Evolutionary conservation across 805 yeast species (phyloP).

Genomic region (Sugiyamaella smithiae): DNA sequence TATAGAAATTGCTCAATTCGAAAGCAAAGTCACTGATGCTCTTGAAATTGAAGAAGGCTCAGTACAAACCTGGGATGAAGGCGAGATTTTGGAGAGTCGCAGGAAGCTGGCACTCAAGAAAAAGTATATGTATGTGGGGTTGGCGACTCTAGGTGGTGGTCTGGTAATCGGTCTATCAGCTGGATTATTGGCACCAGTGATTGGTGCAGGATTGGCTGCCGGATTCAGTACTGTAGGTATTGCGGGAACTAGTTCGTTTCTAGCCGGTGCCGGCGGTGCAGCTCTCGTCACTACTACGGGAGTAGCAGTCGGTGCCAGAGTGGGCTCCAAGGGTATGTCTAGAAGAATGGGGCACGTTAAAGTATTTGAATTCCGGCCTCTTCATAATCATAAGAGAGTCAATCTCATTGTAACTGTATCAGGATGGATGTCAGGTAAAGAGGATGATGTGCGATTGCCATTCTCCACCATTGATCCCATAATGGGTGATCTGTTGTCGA

Average conservation of each 20-base stretch:
- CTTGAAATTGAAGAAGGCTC: conserved; percentile 82
- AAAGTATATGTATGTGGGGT: conserved; percentile 81
- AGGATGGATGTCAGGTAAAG: conserved; percentile 96
- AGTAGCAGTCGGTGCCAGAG: conserved; percentile 83
- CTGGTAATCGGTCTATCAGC: conserved; percentile 92
- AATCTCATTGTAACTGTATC: conserved; percentile 84
- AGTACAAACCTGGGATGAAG: conserved; percentile 74
- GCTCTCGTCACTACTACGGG: conserved; percentile 91
- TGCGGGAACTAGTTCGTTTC: conserved; percentile 85
- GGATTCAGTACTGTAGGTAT: conserved; percentile 94
- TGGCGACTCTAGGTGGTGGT: conserved; percentile 96
- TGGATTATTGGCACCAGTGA: conserved; percentile 93
- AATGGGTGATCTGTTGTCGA: conserved; percentile 91
- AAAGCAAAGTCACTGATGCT: conserved; percentile 84
- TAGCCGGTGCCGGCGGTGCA: conserved; percentile 97
- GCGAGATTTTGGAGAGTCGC: conserved; percentile 64
- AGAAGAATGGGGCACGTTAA: conserved; percentile 86
- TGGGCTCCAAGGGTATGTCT: conserved; percentile 82
- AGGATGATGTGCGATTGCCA: conserved; percentile 94
- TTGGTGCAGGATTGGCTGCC: conserved; percentile 97
- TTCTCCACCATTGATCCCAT: conserved; percentile 96
- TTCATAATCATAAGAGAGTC: conserved; percentile 86
- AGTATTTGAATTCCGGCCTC: conserved; percentile 90
- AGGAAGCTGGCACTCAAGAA: conserved; percentile 62
- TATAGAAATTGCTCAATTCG: conserved; percentile 84